Percentiles rank a stretch among this genome's conserved stretches.
These are phyloP conservation scores for Eurotiales sp. DNA, from an alignment of 2,329 filamentous ascomycete genomes.

Conservation along the genomic window DNA sequence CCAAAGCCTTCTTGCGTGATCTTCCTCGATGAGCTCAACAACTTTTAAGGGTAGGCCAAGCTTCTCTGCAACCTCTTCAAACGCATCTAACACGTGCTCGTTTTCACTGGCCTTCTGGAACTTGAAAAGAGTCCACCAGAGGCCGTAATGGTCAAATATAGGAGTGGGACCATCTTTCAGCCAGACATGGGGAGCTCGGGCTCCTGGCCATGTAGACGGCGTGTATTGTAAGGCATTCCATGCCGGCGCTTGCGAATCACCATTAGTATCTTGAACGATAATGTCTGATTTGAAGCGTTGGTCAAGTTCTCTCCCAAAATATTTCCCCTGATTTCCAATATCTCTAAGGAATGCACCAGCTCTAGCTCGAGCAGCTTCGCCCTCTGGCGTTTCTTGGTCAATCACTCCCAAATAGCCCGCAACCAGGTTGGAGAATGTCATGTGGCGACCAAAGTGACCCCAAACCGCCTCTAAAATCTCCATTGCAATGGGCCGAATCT, in stretches of 20 bases:
- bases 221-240: constrained; percentile 16
- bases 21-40: constrained; percentile 14
- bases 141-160: constrained; percentile 27
- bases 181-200: constrained; percentile 29
- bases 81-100: not conserved
- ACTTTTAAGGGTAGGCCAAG: not conserved
- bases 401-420: too few species aligned
- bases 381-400: too few species aligned
- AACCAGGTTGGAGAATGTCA: too few species aligned
- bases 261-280: too few species aligned
- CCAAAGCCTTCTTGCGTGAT: constrained; percentile 22
- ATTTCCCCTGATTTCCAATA: too few species aligned
- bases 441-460: too few species aligned
- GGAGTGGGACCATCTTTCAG: constrained; percentile 25
- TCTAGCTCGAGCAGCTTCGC: too few species aligned
- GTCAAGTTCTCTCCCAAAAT: too few species aligned
- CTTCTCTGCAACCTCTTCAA: not conserved
- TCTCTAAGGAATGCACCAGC: too few species aligned
- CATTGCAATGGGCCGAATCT: not conserved
- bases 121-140: constrained; percentile 15
- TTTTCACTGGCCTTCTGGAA: too few species aligned
- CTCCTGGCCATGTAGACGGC: constrained; percentile 29
- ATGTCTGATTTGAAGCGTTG: too few species aligned
- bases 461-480: not conserved
- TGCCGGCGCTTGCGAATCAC: too few species aligned